These are phyloP conservation scores for Spathaspora sp. DNA, from an alignment of 805 yeast genomes.

Conservation along the genomic window DNA sequence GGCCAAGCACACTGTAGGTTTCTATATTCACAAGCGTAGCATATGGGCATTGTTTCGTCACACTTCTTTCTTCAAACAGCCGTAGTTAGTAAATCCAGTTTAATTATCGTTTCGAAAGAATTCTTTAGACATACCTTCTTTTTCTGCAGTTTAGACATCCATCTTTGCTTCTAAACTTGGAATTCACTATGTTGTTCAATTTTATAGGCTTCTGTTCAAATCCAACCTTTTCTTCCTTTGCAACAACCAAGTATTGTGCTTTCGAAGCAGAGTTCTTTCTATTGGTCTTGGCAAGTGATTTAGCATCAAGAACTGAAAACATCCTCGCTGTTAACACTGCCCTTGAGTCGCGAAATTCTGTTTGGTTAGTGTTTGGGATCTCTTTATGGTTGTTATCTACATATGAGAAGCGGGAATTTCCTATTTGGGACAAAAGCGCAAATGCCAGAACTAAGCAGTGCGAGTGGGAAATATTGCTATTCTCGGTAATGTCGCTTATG, in stretches of 20 bases:
- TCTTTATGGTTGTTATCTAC: background rate
- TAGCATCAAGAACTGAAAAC: constrained; percentile 4
- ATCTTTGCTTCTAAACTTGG: constrained; percentile 3
- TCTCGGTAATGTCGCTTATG: no score
- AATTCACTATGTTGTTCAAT: constrained; percentile 4
- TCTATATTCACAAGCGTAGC: constrained; percentile 2
- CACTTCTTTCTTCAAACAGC: constrained; percentile 4
- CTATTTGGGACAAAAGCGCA: background rate
- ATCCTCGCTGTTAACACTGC: background rate
- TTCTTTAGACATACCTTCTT: constrained; percentile 4
- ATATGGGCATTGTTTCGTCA: constrained; percentile 3
- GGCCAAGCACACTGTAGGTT: constrained; percentile 2
- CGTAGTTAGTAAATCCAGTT: background rate
- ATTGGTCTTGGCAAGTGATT: constrained; percentile 1
- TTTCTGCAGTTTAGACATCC: constrained; percentile 5
- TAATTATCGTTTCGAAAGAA: background rate
- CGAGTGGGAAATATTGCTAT: no score
- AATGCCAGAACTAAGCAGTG: background rate
- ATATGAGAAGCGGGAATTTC: background rate
- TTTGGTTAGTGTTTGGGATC: no score
- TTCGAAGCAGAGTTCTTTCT: background rate
- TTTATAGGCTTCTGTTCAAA: constrained; percentile 3
- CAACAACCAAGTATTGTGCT: background rate
- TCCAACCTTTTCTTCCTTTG: background rate
- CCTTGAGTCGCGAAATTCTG: background rate